A percentile compares a stretch with the other conserved stretches of the same genome.
These are phyloP conservation scores for Silene uniflora DNA, from an alignment of 148 eudicot genomes.

Conservation along the genomic window DNA sequence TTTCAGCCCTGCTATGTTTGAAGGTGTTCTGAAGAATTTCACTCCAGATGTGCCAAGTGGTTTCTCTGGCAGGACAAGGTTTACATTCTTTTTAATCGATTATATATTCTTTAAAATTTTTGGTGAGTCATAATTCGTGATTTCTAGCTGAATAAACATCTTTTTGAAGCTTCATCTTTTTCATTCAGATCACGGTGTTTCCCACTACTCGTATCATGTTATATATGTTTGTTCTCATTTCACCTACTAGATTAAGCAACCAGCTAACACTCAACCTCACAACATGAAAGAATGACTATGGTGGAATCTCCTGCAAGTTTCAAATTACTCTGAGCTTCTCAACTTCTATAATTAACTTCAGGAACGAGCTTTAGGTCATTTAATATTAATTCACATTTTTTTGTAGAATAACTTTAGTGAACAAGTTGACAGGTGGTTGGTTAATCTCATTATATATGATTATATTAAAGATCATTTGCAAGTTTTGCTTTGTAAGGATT, in stretches of 20 bases:
- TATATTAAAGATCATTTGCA: no score
- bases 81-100: conserved; percentile 10
- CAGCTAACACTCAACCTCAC: background rate
- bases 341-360: no score
- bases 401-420: no score
- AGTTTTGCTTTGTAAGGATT: no score
- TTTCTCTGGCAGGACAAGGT: conserved; percentile 83
- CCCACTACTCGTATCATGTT: background rate
- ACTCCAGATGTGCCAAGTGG: conserved; percentile 80
- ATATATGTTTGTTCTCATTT: background rate
- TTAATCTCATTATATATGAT: no score
- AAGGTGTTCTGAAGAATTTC: conserved; percentile 66
- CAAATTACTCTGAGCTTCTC: no score
- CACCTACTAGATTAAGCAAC: background rate
- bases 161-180: background rate
- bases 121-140: background rate
- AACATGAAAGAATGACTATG: background rate
- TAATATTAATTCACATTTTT: no score
- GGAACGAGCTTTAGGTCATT: no score
- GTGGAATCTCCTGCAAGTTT: background rate
- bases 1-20: conserved; percentile 78
- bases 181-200: background rate
- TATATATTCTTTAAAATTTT: background rate
- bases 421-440: no score
- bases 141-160: background rate